Conservation (phyloP, 1,139 yeast species). For the Petasospora fabianii region DNA sequence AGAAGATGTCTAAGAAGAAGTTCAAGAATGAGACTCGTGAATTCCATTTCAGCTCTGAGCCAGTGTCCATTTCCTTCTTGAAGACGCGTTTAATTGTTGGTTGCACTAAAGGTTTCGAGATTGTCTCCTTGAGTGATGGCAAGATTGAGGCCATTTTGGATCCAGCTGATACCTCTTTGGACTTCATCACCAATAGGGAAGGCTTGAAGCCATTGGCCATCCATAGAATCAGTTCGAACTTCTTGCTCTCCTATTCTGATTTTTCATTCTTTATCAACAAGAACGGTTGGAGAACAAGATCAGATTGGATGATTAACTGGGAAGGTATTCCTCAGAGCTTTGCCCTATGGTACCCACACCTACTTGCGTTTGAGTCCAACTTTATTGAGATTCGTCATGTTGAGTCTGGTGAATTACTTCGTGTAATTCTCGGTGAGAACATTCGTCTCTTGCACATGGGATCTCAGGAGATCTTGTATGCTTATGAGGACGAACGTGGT, state of each 20-base stretch:
- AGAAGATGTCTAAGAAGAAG: slow-evolving; percentile 58
- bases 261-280: slow-evolving; percentile 91
- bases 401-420: slow-evolving; percentile 76
- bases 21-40: slow-evolving; percentile 70
- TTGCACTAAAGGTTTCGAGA: slow-evolving; percentile 94
- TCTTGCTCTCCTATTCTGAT: slow-evolving; percentile 82
- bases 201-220: slow-evolving; percentile 86
- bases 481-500: slow-evolving; percentile 86
- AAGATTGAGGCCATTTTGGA: slow-evolving; percentile 77
- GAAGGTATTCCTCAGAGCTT: slow-evolving; percentile 93
- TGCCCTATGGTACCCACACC: slow-evolving; percentile 90
- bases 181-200: slow-evolving; percentile 85
- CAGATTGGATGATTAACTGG: slow-evolving; percentile 95
- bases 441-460: slow-evolving; percentile 84
- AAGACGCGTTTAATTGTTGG: slow-evolving; percentile 90
- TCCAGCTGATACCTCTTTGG: slow-evolving; percentile 95
- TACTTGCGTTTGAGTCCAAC: slow-evolving; percentile 83
- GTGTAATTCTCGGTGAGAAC: slow-evolving; percentile 94
- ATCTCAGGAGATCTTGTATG: slow-evolving; percentile 91
- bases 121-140: slow-evolving; percentile 56
- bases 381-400: slow-evolving; percentile 92
- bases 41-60: slow-evolving; percentile 79
- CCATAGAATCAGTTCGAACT: slow-evolving; percentile 84
- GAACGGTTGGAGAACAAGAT: slow-evolving; percentile 95
- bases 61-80: slow-evolving; percentile 85